Conservation (phyloP, 1,139 yeast genomes). For the Saccharomyces hybrid region DNA sequence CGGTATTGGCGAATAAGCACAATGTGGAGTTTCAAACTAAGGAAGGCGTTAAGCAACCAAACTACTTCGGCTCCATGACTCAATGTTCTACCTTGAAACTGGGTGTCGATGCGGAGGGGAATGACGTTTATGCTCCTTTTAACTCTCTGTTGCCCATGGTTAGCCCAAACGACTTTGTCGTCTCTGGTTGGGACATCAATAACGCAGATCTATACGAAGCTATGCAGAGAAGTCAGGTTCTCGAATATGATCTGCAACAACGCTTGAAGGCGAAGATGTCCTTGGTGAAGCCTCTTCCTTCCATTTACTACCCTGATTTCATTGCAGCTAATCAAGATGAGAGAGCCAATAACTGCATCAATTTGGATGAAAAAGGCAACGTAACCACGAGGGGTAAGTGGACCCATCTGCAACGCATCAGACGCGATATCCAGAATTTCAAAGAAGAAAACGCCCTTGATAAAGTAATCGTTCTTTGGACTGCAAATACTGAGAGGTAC, state of each 20-base stretch:
- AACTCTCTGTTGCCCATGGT: slow-evolving; percentile 82
- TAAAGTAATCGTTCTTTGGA: slow-evolving; percentile 87
- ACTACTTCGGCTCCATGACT: slow-evolving; percentile 93
- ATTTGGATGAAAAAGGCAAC: slow-evolving; percentile 44
- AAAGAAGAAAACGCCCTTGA: slow-evolving; percentile 67
- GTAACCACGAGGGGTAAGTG: slow-evolving; percentile 61
- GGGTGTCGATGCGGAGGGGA: slow-evolving; percentile 74
- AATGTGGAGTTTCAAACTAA: slow-evolving; percentile 73
- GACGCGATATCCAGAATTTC: slow-evolving; percentile 76
- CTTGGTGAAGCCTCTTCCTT: slow-evolving; percentile 63
- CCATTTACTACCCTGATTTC: slow-evolving; percentile 91
- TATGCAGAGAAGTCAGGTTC: slow-evolving; percentile 77
- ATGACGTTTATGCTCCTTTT: slow-evolving; percentile 90
- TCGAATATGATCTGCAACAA: slow-evolving; percentile 77
- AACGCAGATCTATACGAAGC: slow-evolving; percentile 65
- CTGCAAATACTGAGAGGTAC: slow-evolving; percentile 94
- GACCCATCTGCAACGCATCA: slow-evolving; percentile 82
- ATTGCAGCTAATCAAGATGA: slow-evolving; percentile 92
- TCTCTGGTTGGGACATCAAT: slow-evolving; percentile 94
- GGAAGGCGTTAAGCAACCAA: slow-evolving; percentile 72
- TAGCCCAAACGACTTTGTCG: slow-evolving; percentile 81
- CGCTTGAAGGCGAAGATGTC: slow-evolving; percentile 62
- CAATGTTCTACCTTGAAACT: slow-evolving; percentile 86
- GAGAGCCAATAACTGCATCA: slow-evolving; percentile 82
- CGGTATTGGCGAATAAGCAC: slow-evolving; percentile 79